Conservation (phyloP, 192 early-diverging fungal genomes). For the Coemansia sp. region DNA sequence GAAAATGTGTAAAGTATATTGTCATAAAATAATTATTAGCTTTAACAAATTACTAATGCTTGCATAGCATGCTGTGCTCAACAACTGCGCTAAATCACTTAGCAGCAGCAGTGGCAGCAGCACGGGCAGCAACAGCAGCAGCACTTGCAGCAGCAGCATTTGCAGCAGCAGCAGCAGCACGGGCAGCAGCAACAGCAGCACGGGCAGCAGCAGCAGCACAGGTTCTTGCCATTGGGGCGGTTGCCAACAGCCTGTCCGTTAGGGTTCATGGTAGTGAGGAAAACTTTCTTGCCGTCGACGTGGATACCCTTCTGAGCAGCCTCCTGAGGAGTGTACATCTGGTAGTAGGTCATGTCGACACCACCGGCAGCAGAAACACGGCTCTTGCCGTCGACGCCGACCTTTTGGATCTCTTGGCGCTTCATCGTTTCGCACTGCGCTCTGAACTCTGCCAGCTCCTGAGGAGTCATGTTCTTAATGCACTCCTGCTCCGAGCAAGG, state of each 20-base stretch:
- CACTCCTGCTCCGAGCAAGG: constrained; percentile 45
- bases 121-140: constrained; percentile 29
- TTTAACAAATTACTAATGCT: neutral
- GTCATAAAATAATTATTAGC: constrained; percentile 1
- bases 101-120: constrained; percentile 34
- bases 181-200: constrained; percentile 35
- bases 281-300: constrained; percentile 9
- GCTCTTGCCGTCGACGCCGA: constrained; percentile 25
- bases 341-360: constrained; percentile 27
- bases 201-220: constrained; percentile 39
- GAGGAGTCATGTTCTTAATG: constrained; percentile 31
- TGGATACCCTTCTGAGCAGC: constrained; percentile 10
- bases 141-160: constrained; percentile 19
- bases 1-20: neutral
- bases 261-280: constrained; percentile 3
- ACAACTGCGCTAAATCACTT: neutral
- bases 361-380: constrained; percentile 23
- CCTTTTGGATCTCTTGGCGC: constrained; percentile 21
- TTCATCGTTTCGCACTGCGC: constrained; percentile 39
- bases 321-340: constrained; percentile 26
- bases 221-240: constrained; percentile 43
- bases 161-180: constrained; percentile 29
- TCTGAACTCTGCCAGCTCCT: constrained; percentile 39
- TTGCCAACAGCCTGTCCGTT: constrained; percentile 22
- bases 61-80: neutral